These are phyloP conservation scores for Apiospora marii DNA, from an alignment of 2,329 filamentous ascomycete genomes.

Conservation along the genomic window DNA sequence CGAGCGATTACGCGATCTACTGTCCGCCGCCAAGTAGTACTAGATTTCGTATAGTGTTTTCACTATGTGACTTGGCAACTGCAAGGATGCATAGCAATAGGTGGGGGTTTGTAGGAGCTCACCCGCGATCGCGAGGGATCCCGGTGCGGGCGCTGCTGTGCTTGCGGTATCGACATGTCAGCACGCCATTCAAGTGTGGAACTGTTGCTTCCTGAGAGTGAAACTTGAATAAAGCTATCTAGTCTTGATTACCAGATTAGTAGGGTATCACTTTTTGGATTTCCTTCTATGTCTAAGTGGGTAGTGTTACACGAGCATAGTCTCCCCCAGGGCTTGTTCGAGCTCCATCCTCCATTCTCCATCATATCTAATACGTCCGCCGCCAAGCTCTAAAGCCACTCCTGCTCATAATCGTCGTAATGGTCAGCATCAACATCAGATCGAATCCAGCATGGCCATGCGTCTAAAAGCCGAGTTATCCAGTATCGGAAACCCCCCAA, in stretches of 20 bases:
- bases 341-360: not conserved
- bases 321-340: not conserved
- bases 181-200: not conserved
- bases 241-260: not conserved
- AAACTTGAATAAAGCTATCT: not conserved
- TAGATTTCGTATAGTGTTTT: not conserved
- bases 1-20: not conserved
- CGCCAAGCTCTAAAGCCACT: not conserved
- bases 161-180: not conserved
- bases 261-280: not conserved
- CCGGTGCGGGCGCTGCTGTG: not conserved
- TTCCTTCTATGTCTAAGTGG: not conserved
- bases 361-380: not conserved
- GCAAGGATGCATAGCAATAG: too few species aligned
- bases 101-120: not conserved
- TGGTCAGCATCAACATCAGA: not conserved
- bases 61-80: not conserved
- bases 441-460: constrained; percentile 31
- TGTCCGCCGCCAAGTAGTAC: not conserved
- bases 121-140: not conserved
- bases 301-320: not conserved
- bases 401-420: too few species aligned
- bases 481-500: constrained; percentile 41
- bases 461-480: constrained; percentile 41
- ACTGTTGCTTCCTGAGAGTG: not conserved